Evolutionary conservation across 2,329 filamentous ascomycete genomes (phyloP).

Genomic region (Ophiostoma perfectum): DNA sequence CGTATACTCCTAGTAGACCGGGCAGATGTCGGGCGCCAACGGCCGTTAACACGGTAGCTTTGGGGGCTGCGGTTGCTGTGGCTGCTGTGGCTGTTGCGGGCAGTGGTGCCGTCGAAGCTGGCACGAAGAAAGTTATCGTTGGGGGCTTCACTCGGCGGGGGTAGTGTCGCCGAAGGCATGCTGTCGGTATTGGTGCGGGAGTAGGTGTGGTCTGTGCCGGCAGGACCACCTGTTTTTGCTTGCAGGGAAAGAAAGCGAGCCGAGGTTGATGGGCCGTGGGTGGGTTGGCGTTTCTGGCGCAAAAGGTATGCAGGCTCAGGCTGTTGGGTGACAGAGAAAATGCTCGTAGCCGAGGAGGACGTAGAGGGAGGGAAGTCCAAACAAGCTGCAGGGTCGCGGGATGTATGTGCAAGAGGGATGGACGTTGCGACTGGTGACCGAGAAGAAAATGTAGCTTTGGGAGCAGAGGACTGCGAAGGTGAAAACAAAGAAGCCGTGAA

Average conservation of each 20-base stretch:
- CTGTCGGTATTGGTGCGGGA: background rate
- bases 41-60: constrained; percentile 11
- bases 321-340: too few relatives aligned
- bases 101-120: constrained; percentile 17
- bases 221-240: background rate
- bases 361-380: too few relatives aligned
- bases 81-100: background rate
- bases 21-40: constrained; percentile 14
- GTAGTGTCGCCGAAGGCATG: constrained; percentile 9
- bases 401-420: too few relatives aligned
- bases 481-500: too few relatives aligned
- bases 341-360: too few relatives aligned
- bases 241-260: background rate
- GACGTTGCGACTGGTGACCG: too few relatives aligned
- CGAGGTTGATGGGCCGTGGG: background rate
- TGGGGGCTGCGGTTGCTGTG: background rate
- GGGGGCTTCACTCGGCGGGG: background rate
- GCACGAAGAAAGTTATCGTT: constrained; percentile 14
- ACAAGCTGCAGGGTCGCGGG: too few relatives aligned
- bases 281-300: background rate
- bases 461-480: too few relatives aligned
- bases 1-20: background rate
- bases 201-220: background rate
- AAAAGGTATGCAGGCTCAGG: background rate
- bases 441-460: too few relatives aligned